Evolutionary conservation across 192 early-diverging fungal species (phyloP).

Genomic region (Phycomyces nitens): DNA sequence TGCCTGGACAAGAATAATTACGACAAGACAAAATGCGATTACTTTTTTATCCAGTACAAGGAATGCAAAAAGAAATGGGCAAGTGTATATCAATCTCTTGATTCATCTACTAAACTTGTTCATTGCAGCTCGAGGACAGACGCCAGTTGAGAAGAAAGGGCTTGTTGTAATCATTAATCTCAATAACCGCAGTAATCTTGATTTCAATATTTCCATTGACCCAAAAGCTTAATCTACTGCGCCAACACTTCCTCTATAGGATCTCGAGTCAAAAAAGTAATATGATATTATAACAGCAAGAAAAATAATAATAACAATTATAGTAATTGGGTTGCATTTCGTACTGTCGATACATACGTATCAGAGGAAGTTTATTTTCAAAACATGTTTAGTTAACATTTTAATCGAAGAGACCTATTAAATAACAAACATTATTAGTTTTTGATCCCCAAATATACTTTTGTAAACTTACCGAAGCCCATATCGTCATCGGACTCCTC

Average conservation of each 20-base stretch:
- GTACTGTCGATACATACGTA: not conserved
- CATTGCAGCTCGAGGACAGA: slow-evolving; percentile 18
- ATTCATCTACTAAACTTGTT: not conserved
- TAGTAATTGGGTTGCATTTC: not conserved
- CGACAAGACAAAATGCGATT: slow-evolving; percentile 45
- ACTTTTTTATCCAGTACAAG: slow-evolving; percentile 47
- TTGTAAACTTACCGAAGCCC: slow-evolving; percentile 68
- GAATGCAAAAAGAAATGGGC: slow-evolving; percentile 62
- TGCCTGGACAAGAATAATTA: slow-evolving; percentile 54
- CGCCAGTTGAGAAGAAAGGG: slow-evolving; percentile 21
- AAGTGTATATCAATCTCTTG: slow-evolving; percentile 1
- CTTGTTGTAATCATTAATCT: slow-evolving; percentile 1
- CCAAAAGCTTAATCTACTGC: too few relatives aligned
- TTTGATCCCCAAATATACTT: not conserved
- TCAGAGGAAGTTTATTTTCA: not conserved
- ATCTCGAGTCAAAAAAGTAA: too few relatives aligned
- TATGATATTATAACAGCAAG: too few relatives aligned
- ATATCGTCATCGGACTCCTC: slow-evolving; percentile 81
- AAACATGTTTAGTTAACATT: not conserved
- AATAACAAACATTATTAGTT: not conserved
- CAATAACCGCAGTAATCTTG: not conserved
- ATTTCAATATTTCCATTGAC: not conserved
- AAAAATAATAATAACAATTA: too few relatives aligned
- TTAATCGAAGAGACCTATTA: slow-evolving; percentile 28
- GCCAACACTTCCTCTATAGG: too few relatives aligned